A percentile compares a stretch with the other conserved stretches of the same genome.
phyloP scores from a whole-genome alignment of 1,284 basidiomycete genomes.

The Anthracocystis panici-leucophaei region DNA sequence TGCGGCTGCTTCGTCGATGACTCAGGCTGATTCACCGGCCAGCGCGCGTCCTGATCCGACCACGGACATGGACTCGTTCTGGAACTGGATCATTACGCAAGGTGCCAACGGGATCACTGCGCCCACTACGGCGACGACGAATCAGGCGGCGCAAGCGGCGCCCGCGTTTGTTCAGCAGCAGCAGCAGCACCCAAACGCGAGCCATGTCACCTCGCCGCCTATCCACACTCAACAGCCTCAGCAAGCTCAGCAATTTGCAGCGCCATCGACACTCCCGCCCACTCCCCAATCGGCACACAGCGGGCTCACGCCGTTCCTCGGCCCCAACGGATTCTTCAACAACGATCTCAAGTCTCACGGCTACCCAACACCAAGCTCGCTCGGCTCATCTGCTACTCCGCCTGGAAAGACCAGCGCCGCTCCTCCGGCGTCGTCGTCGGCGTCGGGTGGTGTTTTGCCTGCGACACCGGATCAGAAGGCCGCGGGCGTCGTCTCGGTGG shows the following conservation, averaged over 20 bases:
- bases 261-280: conserved; percentile 13
- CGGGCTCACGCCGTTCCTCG: conserved; percentile 43
- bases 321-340: conserved; percentile 40
- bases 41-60: conserved; percentile 16
- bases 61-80: conserved; percentile 57
- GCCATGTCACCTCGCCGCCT: not conserved
- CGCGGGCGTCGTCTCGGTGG: conserved; percentile 21
- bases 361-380: conserved; percentile 33
- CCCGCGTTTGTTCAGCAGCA: conserved; percentile 25
- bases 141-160: conserved; percentile 7
- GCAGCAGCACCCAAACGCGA: conserved; percentile 5
- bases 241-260: conserved; percentile 3
- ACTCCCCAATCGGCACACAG: conserved; percentile 28
- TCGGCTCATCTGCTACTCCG: conserved; percentile 17
- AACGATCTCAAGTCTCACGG: conserved; percentile 11
- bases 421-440: not conserved
- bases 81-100: conserved; percentile 63
- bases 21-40: conserved; percentile 24
- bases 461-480: conserved; percentile 9
- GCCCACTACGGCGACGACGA: conserved; percentile 8
- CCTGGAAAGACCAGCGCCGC: not conserved
- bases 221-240: not conserved
- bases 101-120: conserved; percentile 47
- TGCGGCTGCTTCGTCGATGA: conserved; percentile 9
- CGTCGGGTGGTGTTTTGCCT: not conserved